Conservation (phyloP, 352 stramenopile species). For the Blastocystis hominis region DNA sequence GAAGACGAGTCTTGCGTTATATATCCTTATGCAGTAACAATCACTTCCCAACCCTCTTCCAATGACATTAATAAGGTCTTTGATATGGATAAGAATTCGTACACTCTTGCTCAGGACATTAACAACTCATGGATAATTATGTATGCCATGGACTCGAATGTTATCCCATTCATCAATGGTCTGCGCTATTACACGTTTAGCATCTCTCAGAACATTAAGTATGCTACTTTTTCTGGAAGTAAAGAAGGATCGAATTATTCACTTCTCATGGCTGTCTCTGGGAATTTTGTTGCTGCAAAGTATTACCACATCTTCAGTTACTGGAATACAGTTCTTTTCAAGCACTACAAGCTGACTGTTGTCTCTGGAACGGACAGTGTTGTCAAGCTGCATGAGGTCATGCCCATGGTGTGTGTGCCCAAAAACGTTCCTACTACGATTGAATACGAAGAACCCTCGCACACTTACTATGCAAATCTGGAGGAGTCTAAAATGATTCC, state of each 20-base stretch:
- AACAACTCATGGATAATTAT: too few species aligned
- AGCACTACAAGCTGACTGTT: neutral
- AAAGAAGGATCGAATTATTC: too few species aligned
- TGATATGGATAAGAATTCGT: too few species aligned
- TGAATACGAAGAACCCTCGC: neutral
- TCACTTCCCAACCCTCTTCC: too few species aligned
- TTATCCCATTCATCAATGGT: too few species aligned
- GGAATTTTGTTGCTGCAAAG: neutral
- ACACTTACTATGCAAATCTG: neutral
- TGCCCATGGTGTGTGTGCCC: neutral
- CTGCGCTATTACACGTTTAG: too few species aligned
- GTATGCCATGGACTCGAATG: too few species aligned
- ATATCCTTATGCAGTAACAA: neutral
- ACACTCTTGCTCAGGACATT: too few species aligned
- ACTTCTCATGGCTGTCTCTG: too few species aligned
- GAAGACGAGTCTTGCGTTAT: neutral
- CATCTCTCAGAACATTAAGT: too few species aligned
- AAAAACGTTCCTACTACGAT: neutral
- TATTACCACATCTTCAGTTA: neutral
- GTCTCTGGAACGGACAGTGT: neutral
- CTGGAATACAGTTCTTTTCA: neutral
- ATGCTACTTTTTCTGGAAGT: too few species aligned
- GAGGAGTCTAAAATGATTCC: neutral
- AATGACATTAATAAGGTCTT: too few species aligned
- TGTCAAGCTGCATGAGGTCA: neutral